Percentiles rank a stretch among this genome's conserved stretches.
Evolutionary conservation across 2,329 filamentous ascomycete species (phyloP).

Genomic region (Aaosphaeria arxii): DNA sequence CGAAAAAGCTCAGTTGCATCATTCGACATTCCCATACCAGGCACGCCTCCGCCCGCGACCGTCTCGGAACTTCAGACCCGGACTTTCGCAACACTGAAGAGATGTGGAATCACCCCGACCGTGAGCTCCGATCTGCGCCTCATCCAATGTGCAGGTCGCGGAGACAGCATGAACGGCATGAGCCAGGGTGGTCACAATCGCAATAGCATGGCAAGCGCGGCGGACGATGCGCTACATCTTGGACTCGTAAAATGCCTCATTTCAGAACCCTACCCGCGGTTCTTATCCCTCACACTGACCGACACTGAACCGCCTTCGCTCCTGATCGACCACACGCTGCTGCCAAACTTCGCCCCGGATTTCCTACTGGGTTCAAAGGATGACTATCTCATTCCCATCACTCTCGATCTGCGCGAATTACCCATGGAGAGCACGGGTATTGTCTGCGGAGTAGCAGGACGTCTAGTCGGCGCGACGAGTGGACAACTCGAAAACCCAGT

Average conservation of each 20-base stretch:
- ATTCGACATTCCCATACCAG: slow-evolving; percentile 50
- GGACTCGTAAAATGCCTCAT: slow-evolving; percentile 50
- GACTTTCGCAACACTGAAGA: slow-evolving; percentile 81
- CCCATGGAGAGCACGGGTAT: slow-evolving; percentile 90
- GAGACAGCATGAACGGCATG: slow-evolving; percentile 32
- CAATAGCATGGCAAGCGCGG: slow-evolving; percentile 30
- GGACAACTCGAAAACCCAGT: slow-evolving; percentile 43
- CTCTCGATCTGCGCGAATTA: slow-evolving; percentile 76
- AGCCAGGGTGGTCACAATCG: slow-evolving; percentile 17
- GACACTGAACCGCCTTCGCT: slow-evolving; percentile 72
- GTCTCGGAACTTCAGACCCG: slow-evolving; percentile 76
- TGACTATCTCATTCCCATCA: slow-evolving; percentile 77
- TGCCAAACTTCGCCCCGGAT: slow-evolving; percentile 56
- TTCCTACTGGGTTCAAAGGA: slow-evolving; percentile 73
- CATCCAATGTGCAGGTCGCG: slow-evolving; percentile 75
- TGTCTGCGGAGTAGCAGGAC: slow-evolving; percentile 87
- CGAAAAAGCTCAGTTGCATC: slow-evolving; percentile 46
- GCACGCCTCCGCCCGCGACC: slow-evolving; percentile 73
- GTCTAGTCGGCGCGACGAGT: slow-evolving; percentile 68
- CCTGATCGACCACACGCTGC: slow-evolving; percentile 66
- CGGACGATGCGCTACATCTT: slow-evolving; percentile 44
- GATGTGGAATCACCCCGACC: slow-evolving; percentile 69
- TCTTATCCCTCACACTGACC: slow-evolving; percentile 71
- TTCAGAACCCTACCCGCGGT: slow-evolving; percentile 55
- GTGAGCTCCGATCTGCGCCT: slow-evolving; percentile 68